These are phyloP conservation scores for Sclerotinia nivalis DNA, from an alignment of 2,329 filamentous ascomycete genomes.

Conservation along the genomic window DNA sequence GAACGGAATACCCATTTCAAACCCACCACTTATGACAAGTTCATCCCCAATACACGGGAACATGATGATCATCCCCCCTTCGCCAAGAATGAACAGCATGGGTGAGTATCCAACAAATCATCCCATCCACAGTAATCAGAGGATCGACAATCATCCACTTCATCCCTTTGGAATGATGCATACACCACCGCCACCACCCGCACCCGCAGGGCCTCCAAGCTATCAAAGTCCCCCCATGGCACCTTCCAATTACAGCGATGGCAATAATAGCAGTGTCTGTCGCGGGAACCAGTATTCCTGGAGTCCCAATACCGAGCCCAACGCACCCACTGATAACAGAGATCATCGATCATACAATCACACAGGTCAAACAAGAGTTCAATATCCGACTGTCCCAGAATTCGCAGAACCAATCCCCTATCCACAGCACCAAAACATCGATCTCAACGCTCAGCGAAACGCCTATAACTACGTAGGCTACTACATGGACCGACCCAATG, in stretches of 20 bases:
- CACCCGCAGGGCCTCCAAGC: background rate
- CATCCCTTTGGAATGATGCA: background rate
- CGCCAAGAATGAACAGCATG: background rate
- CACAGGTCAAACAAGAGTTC: background rate
- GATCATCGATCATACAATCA: background rate
- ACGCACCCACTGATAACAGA: background rate
- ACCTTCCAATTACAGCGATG: background rate
- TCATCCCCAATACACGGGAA: background rate
- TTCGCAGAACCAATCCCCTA: background rate
- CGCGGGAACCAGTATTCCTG: background rate
- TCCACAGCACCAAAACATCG: background rate
- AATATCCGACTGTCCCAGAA: background rate
- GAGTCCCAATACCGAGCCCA: background rate
- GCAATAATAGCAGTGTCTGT: background rate
- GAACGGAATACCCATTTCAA: background rate
- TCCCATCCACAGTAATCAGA: background rate
- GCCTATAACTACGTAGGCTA: conserved; percentile 6
- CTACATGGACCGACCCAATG: background rate
- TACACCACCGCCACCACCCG: background rate
- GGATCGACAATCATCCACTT: background rate
- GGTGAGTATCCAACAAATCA: background rate
- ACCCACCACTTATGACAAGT: background rate
- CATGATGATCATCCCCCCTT: conserved; percentile 6
- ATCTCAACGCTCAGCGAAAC: background rate
- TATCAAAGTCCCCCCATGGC: background rate